A percentile compares a stretch with the other conserved stretches of the same genome.
phyloP scores from a whole-genome alignment of 2,329 filamentous ascomycete genomes.

The Claviceps spartinae region DNA sequence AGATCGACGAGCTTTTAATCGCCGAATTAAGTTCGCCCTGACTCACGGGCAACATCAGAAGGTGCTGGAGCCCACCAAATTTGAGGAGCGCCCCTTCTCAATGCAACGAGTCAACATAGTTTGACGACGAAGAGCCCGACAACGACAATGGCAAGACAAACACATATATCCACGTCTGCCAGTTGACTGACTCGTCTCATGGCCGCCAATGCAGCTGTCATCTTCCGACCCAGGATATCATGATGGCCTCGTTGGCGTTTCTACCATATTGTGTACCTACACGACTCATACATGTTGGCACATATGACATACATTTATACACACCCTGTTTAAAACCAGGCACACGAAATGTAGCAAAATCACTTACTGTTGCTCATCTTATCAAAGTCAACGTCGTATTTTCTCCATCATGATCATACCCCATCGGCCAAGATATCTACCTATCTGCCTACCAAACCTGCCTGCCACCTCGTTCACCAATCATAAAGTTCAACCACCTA shows the following conservation, averaged over 20 bases:
- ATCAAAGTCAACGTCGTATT: too few species aligned
- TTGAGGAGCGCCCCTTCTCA: conserved; percentile 38
- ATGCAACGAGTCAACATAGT: conserved; percentile 7
- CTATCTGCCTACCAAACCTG: too few species aligned
- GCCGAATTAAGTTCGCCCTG: conserved; percentile 43
- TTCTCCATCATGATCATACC: too few species aligned
- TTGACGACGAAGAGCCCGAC: conserved; percentile 13
- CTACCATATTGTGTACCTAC: conserved; percentile 32
- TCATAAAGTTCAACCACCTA: too few species aligned
- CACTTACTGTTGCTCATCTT: too few species aligned
- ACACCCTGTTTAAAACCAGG: too few species aligned
- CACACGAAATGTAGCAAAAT: too few species aligned
- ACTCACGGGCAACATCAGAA: conserved; percentile 45
- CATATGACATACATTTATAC: too few species aligned
- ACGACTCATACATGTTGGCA: background rate
- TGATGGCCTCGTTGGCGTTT: conserved; percentile 30
- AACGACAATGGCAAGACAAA: conserved; percentile 10
- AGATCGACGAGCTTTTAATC: conserved; percentile 37
- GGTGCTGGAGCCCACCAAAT: conserved; percentile 40
- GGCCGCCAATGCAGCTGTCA: conserved; percentile 43
- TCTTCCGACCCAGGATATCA: conserved; percentile 37
- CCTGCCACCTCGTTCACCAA: too few species aligned
- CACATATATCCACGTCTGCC: conserved; percentile 27
- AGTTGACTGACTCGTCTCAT: conserved; percentile 42
- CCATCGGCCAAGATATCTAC: too few species aligned